A percentile compares a stretch with the other conserved stretches of the same genome.
These are phyloP conservation scores for Atkinsonella hypoxylon DNA, from an alignment of 2,329 filamentous ascomycete species.

Conservation along the genomic window DNA sequence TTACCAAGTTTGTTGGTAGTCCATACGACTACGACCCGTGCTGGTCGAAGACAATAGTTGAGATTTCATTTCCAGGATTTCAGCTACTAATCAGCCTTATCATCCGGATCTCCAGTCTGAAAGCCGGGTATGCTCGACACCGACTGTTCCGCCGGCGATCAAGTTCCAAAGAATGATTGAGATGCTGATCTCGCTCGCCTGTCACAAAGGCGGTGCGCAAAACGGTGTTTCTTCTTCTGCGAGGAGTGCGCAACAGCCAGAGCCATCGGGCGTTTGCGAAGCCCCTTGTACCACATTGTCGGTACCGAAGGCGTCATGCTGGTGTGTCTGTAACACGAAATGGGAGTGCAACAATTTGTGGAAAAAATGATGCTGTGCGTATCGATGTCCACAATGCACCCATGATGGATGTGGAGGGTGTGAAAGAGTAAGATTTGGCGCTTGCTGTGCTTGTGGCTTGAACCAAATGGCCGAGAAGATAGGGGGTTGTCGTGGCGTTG, in stretches of 20 bases:
- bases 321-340: not conserved
- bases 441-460: not conserved
- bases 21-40: too few relatives aligned
- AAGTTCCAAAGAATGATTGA: not conserved
- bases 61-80: not conserved
- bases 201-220: not conserved
- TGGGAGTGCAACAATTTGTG: not conserved
- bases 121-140: too few relatives aligned
- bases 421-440: not conserved
- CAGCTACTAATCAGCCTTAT: not conserved
- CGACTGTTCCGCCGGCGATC: not conserved
- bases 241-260: not conserved
- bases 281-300: slow-evolving; percentile 3
- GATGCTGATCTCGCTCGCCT: not conserved
- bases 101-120: too few relatives aligned
- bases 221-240: not conserved
- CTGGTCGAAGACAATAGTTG: not conserved
- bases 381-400: not conserved
- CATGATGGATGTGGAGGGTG: not conserved
- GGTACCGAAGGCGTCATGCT: not conserved
- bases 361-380: not conserved
- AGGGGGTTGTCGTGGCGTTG: too few relatives aligned
- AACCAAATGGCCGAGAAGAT: not conserved
- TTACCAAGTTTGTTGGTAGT: not conserved
- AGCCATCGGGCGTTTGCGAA: not conserved